Conservation (phyloP, 257 asterid species). For the Coffea eugenioides region DNA sequence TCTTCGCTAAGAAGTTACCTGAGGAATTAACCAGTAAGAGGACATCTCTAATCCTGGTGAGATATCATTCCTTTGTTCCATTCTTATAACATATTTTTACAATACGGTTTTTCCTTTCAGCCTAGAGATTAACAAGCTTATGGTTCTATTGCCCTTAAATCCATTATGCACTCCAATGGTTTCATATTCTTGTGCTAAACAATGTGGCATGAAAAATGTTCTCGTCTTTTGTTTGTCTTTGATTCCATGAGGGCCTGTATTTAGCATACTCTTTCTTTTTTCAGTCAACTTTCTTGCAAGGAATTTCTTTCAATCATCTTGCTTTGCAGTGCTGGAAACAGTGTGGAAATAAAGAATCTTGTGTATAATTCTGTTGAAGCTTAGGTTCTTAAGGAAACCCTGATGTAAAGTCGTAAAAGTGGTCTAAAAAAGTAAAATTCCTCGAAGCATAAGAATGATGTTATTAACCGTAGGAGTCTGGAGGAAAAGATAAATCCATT, state of each 20-base stretch:
- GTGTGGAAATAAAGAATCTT: background rate
- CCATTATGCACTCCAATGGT: background rate
- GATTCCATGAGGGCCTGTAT: too few species aligned
- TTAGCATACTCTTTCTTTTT: background rate
- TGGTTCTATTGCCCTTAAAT: too few species aligned
- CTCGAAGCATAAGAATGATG: background rate
- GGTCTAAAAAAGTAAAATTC: background rate
- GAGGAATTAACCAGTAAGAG: conserved; percentile 37
- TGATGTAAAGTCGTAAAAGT: background rate
- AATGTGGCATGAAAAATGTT: background rate
- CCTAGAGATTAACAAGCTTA: background rate
- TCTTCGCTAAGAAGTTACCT: conserved; percentile 49
- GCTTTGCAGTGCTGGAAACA: background rate
- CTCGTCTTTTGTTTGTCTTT: background rate
- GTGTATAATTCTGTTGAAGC: background rate
- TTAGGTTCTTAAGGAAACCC: background rate
- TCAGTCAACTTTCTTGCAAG: background rate
- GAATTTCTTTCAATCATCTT: background rate
- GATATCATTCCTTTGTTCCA: conserved; percentile 13
- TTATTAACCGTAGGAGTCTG: background rate
- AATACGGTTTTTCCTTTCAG: background rate
- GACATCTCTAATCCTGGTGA: conserved; percentile 46
- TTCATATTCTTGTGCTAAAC: background rate
- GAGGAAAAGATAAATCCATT: background rate
- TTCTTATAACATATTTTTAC: background rate